Evolutionary conservation across 352 stramenopile genomes (phyloP).

Genomic region (Pythium plurisporium): DNA sequence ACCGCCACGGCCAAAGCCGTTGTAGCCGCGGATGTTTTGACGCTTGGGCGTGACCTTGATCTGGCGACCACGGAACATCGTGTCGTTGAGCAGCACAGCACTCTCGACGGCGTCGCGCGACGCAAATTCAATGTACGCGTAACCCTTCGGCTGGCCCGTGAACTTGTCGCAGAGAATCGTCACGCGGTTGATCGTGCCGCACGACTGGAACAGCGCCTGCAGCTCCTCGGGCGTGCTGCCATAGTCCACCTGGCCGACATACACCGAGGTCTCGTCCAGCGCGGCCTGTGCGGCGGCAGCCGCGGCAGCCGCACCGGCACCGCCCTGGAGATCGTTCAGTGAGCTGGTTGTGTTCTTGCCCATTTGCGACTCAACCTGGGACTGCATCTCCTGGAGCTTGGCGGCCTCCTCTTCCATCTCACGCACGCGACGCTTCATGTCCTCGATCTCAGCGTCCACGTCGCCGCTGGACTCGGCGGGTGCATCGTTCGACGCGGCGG

Average conservation of each 20-base stretch:
- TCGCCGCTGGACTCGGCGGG: constrained; percentile 25
- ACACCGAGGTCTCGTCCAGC: constrained; percentile 86
- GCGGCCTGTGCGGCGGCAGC: constrained; percentile 23
- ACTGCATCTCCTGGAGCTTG: constrained; percentile 82
- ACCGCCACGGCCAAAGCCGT: constrained; percentile 46
- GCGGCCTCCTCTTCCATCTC: constrained; percentile 84
- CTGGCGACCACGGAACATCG: constrained; percentile 87
- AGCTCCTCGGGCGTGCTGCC: constrained; percentile 94
- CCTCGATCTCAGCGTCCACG: constrained; percentile 72
- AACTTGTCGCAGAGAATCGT: constrained; percentile 99
- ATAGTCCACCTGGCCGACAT: constrained; percentile 97
- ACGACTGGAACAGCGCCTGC: constrained; percentile 95
- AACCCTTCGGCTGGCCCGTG: constrained; percentile 93
- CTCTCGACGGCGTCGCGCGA: constrained; percentile 85
- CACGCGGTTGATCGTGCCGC: constrained; percentile 95
- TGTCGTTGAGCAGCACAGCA: constrained; percentile 90
- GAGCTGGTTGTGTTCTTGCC: constrained; percentile 49
- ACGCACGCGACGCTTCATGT: constrained; percentile 79
- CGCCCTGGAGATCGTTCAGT: constrained; percentile 39
- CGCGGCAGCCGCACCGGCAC: constrained; percentile 6
- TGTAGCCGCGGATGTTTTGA: constrained; percentile 79
- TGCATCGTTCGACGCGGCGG: neutral
- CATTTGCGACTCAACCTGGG: constrained; percentile 76
- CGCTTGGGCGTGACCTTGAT: constrained; percentile 90
- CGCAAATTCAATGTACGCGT: constrained; percentile 93